Conservation (phyloP, 371 early-diverging fungal genomes). For the Apophysomyces trapeziformis region DNA sequence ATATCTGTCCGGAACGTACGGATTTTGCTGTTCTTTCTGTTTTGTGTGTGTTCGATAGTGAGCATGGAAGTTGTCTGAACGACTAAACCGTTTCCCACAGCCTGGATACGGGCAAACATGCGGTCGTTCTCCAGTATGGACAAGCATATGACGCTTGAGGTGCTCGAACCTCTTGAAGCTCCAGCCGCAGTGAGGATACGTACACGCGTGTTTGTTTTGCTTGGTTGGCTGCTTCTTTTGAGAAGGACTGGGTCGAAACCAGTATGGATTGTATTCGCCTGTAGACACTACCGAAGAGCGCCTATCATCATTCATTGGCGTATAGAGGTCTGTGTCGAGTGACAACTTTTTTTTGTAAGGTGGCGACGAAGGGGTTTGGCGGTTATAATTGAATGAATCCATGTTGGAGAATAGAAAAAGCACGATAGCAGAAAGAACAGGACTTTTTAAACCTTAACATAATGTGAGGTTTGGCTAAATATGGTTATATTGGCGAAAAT, state of each 20-base stretch:
- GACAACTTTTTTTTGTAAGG: conserved; percentile 9
- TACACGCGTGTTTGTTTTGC: conserved; percentile 59
- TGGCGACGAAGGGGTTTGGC: conserved; percentile 15
- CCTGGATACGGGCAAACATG: conserved; percentile 60
- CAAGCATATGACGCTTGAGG: conserved; percentile 73
- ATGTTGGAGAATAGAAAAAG: conserved; percentile 14
- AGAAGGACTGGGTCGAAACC: conserved; percentile 25
- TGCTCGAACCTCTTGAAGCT: conserved; percentile 78
- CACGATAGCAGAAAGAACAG: conserved; percentile 10
- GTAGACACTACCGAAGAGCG: conserved; percentile 24
- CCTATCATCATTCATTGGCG: conserved; percentile 22
- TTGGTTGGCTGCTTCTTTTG: conserved; percentile 41
- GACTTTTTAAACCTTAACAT: conserved; percentile 25
- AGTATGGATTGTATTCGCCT: conserved; percentile 31
- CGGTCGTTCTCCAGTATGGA: conserved; percentile 60
- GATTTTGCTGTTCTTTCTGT: conserved; percentile 12
- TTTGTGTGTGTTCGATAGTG: conserved; percentile 48
- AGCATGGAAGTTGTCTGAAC: conserved; percentile 66
- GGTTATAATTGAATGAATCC: conserved; percentile 17
- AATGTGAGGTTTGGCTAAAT: conserved; percentile 39
- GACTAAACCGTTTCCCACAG: conserved; percentile 68
- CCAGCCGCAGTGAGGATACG: conserved; percentile 50
- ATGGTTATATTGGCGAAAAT: conserved; percentile 47
- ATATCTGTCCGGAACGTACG: conserved; percentile 1
- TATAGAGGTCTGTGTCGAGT: conserved; percentile 13